Percentiles rank a stretch among this genome's conserved stretches.
These are phyloP conservation scores for Sisymbrium irio DNA, from an alignment of 345 rosid species.

Conservation along the genomic window DNA sequence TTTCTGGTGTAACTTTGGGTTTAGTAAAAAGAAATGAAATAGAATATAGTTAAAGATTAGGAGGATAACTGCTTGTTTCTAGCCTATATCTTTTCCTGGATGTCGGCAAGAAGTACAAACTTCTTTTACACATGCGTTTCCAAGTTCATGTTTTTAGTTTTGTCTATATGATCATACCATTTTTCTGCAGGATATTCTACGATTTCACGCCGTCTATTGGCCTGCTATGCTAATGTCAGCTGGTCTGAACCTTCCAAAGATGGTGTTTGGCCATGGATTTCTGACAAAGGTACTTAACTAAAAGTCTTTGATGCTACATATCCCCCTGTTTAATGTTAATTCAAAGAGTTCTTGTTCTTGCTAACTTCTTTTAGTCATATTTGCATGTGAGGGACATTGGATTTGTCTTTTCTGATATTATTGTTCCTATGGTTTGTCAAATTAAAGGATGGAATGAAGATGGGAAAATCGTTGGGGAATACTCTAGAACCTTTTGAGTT, in stretches of 20 bases:
- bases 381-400: not conserved
- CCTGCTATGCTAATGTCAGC: conserved; percentile 99
- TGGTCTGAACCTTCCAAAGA: conserved; percentile 73
- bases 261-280: conserved; percentile 94
- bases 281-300: conserved; percentile 71
- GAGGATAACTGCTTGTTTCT: not conserved
- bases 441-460: conserved; percentile 94
- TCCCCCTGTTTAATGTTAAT: not conserved
- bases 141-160: not conserved
- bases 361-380: not conserved
- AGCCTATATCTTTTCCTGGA: not conserved
- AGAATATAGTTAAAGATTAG: not conserved
- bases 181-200: conserved; percentile 74
- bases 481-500: conserved; percentile 83
- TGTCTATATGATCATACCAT: not conserved
- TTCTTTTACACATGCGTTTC: not conserved
- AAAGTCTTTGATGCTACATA: not conserved
- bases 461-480: conserved; percentile 96
- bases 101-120: not conserved
- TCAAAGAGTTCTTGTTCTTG: not conserved
- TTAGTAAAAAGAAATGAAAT: not conserved
- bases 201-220: conserved; percentile 97
- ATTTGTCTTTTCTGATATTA: not conserved
- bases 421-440: conserved; percentile 33
- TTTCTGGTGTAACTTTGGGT: not conserved